Conservation (phyloP, 139 green algal species). For the Micractinium conductrix region DNA sequence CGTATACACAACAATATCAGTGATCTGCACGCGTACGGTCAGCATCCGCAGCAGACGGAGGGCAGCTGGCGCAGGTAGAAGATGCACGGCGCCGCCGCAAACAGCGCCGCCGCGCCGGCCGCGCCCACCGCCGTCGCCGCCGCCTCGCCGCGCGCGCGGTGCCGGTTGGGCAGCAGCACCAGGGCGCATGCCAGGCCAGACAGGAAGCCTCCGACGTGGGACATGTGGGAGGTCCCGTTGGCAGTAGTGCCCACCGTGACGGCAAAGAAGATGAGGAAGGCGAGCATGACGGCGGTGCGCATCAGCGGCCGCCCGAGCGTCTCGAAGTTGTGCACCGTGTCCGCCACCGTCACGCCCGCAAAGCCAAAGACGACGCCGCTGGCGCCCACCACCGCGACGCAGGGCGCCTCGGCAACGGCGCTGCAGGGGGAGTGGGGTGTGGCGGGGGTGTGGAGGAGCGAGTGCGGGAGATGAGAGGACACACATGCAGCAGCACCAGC, state of each 20-base stretch:
- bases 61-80: constrained; percentile 46
- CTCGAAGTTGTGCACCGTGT: constrained; percentile 69
- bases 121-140: constrained; percentile 21
- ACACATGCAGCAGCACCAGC: background rate
- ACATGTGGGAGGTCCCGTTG: constrained; percentile 59
- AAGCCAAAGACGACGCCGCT: constrained; percentile 80
- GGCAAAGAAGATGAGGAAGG: constrained; percentile 64
- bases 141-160: constrained; percentile 53
- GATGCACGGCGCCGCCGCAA: constrained; percentile 33
- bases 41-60: constrained; percentile 2
- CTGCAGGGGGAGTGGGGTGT: constrained; percentile 37
- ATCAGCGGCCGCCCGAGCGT: constrained; percentile 59
- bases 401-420: constrained; percentile 65
- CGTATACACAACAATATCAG: too few species aligned
- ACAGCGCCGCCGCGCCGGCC: constrained; percentile 30
- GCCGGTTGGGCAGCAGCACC: constrained; percentile 73
- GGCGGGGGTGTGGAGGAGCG: background rate
- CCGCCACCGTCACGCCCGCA: constrained; percentile 66
- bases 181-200: constrained; percentile 70
- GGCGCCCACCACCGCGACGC: constrained; percentile 66
- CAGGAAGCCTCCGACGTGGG: constrained; percentile 75
- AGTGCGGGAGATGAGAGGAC: background rate
- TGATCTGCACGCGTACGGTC: too few species aligned
- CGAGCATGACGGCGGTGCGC: constrained; percentile 54
- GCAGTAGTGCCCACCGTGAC: constrained; percentile 45